Conservation (phyloP, 2,329 filamentous ascomycete species). For the Colletotrichum karsti region DNA sequence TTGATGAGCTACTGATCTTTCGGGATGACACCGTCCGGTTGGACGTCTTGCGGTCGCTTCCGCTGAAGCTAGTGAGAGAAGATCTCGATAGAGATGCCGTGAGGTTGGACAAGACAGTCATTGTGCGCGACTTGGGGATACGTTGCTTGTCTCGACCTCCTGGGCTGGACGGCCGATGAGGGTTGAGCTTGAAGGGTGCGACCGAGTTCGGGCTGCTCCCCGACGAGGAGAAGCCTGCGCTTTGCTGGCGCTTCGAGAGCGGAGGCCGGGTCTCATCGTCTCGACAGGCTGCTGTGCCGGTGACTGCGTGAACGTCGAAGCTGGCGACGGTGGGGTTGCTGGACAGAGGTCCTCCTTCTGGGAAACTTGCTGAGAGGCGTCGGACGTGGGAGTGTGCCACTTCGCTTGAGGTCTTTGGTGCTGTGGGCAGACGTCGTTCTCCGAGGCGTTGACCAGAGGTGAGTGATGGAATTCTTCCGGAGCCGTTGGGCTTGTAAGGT, state of each 20-base stretch:
- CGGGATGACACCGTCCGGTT: not conserved
- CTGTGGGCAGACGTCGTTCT: not conserved
- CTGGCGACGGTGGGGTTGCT: slow-evolving; percentile 40
- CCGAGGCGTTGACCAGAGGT: not conserved
- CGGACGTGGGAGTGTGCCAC: not conserved
- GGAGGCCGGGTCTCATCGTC: slow-evolving; percentile 37
- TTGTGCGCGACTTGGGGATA: slow-evolving; percentile 54
- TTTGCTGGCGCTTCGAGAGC: not conserved
- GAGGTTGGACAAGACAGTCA: slow-evolving; percentile 53
- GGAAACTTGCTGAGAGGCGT: slow-evolving; percentile 42
- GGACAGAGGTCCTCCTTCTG: slow-evolving; percentile 32
- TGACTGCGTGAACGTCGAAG: slow-evolving; percentile 36
- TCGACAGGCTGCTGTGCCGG: slow-evolving; percentile 23
- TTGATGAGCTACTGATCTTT: slow-evolving; percentile 27
- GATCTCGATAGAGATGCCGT: slow-evolving; percentile 52
- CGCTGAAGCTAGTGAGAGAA: slow-evolving; percentile 11
- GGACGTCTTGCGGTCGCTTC: slow-evolving; percentile 12
- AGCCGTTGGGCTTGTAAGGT: not conserved
- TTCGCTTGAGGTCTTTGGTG: not conserved
- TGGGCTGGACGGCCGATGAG: not conserved
- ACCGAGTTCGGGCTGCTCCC: not conserved
- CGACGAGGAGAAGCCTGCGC: not conserved
- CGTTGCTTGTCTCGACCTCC: slow-evolving; percentile 6
- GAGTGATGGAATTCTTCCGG: not conserved
- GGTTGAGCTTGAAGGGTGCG: slow-evolving; percentile 18